A percentile compares a stretch with the other conserved stretches of the same genome.
phyloP scores from a whole-genome alignment of 805 yeast species.

The Wickerhamiella kazuoi region DNA sequence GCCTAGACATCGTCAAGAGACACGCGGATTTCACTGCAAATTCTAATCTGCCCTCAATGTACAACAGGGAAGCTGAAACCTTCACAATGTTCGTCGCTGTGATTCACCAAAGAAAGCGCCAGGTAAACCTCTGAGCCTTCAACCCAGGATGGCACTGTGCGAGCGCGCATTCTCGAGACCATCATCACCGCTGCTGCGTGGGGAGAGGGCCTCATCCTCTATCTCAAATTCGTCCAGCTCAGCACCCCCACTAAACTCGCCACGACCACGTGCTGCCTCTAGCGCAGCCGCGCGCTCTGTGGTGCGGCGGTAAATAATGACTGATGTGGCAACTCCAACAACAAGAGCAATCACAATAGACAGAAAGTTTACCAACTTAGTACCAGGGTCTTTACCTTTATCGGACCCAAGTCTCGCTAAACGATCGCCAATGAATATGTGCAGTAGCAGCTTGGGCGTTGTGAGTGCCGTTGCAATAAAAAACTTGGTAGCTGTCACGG shows the following conservation, averaged over 20 bases:
- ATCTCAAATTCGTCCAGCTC: constrained; percentile 7
- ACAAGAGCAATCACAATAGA: constrained; percentile 40
- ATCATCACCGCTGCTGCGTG: too few relatives aligned
- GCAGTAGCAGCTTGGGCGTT: constrained; percentile 66
- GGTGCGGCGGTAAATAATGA: constrained; percentile 44
- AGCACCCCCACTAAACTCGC: neutral
- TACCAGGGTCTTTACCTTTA: constrained; percentile 26
- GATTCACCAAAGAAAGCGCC: too few relatives aligned
- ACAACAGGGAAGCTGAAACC: too few relatives aligned
- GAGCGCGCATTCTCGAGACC: too few relatives aligned
- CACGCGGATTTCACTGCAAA: too few relatives aligned
- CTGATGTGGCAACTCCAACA: constrained; percentile 44
- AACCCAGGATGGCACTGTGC: too few relatives aligned
- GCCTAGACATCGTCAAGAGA: too few relatives aligned
- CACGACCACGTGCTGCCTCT: neutral
- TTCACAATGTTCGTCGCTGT: too few relatives aligned
- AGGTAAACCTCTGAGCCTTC: neutral
- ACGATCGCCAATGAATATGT: constrained; percentile 61
- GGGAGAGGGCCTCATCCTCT: neutral
- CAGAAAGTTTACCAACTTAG: constrained; percentile 42
- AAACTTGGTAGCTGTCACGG: constrained; percentile 44
- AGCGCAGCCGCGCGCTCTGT: constrained; percentile 5
- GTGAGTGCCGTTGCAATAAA: constrained; percentile 54
- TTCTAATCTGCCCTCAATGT: too few relatives aligned
- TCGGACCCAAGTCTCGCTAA: constrained; percentile 44